Evolutionary conservation across 1,139 yeast genomes (phyloP).

Genomic region (Suhomyces panamericanus): DNA sequence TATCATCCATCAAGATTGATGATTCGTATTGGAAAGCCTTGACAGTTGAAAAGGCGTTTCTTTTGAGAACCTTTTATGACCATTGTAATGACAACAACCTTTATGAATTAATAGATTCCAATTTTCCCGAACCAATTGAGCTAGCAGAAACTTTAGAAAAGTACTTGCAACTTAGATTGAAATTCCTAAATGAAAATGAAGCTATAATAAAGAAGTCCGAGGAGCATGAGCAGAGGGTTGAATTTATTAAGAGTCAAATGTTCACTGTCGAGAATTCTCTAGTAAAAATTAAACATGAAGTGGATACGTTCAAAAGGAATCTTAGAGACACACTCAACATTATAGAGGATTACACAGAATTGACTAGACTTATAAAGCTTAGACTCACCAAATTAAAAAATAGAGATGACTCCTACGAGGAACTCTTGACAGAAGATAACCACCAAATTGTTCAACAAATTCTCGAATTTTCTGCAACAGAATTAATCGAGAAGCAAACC

Average conservation of each 20-base stretch:
- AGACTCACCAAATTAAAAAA: slow-evolving; percentile 12
- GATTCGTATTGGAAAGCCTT: slow-evolving; percentile 65
- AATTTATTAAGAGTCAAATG: slow-evolving; percentile 16
- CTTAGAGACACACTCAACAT: slow-evolving; percentile 11
- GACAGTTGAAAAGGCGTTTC: slow-evolving; percentile 73
- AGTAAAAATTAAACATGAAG: slow-evolving; percentile 17
- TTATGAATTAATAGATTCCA: slow-evolving; percentile 62
- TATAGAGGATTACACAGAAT: slow-evolving; percentile 17
- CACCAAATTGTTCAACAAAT: slow-evolving; percentile 17
- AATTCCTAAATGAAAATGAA: slow-evolving; percentile 34
- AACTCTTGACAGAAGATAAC: slow-evolving; percentile 16
- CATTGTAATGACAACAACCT: slow-evolving; percentile 58
- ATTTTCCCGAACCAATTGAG: slow-evolving; percentile 78
- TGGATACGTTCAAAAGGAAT: slow-evolving; percentile 15
- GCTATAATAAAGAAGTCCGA: slow-evolving; percentile 18
- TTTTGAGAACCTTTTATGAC: slow-evolving; percentile 66
- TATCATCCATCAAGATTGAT: slow-evolving; percentile 58
- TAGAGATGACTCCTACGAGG: slow-evolving; percentile 15
- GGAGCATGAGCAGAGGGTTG: slow-evolving; percentile 15
- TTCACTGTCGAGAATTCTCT: slow-evolving; percentile 16
- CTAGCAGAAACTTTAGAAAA: slow-evolving; percentile 59
- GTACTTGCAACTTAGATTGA: slow-evolving; percentile 51
- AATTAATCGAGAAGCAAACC: slow-evolving; percentile 14
- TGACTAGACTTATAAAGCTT: slow-evolving; percentile 13
- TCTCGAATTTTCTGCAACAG: slow-evolving; percentile 15